phyloP scores from a whole-genome alignment of 176 grass and related monocot genomes.

The Puccinellia tenuiflora region DNA sequence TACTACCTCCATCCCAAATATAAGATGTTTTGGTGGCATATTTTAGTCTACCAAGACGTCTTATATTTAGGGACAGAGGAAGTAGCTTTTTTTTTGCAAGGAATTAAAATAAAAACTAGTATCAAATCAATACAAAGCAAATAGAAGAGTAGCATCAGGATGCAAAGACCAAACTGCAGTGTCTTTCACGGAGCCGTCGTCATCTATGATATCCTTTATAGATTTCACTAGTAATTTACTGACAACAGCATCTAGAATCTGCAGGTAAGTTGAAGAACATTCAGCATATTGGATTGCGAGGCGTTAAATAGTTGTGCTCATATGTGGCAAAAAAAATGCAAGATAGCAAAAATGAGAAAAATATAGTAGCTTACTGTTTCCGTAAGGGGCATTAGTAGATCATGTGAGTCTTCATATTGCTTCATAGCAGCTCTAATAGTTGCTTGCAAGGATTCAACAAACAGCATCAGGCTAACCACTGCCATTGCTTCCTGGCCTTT shows the following conservation, averaged over 20 bases:
- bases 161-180: constrained; percentile 52
- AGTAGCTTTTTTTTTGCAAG: background rate
- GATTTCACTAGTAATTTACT: constrained; percentile 52
- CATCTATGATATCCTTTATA: constrained; percentile 58
- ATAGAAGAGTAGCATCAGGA: background rate
- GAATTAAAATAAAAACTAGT: background rate
- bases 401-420: constrained; percentile 35
- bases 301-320: background rate
- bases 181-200: constrained; percentile 77
- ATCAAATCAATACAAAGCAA: constrained; percentile 22
- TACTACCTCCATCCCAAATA: no score
- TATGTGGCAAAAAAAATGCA: constrained; percentile 3
- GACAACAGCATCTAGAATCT: constrained; percentile 56
- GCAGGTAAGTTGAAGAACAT: constrained; percentile 20
- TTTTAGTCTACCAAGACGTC: no score
- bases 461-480: constrained; percentile 47
- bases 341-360: background rate
- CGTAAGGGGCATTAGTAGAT: constrained; percentile 36
- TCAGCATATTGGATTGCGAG: constrained; percentile 6
- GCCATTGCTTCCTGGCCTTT: constrained; percentile 57
- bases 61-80: no score
- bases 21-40: no score
- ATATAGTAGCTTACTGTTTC: constrained; percentile 36
- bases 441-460: constrained; percentile 64
- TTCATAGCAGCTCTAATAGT: constrained; percentile 56